Evolutionary conservation across 2,329 filamentous ascomycete species (phyloP).

Genomic region (Biscogniauxia marginata): DNA sequence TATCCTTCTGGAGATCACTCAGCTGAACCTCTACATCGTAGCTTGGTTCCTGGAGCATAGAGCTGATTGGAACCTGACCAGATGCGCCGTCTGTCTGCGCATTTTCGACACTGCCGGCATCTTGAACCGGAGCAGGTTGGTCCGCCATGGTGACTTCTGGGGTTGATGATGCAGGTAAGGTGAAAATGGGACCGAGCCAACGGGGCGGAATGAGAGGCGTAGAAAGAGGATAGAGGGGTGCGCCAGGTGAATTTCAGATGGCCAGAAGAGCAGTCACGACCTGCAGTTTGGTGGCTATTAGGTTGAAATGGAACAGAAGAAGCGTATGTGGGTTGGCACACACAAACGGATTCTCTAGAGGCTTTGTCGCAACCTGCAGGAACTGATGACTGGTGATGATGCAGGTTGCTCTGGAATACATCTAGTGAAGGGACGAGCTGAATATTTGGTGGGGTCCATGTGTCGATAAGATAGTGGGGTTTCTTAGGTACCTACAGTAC

Average conservation of each 20-base stretch:
- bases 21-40: constrained; percentile 93
- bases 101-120: constrained; percentile 24
- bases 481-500: not conserved
- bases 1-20: constrained; percentile 82
- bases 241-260: too few relatives aligned
- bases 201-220: not conserved
- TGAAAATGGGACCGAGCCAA: too few relatives aligned
- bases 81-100: constrained; percentile 39
- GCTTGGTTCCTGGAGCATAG: constrained; percentile 65
- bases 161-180: not conserved
- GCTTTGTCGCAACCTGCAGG: constrained; percentile 5
- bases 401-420: not conserved
- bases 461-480: constrained; percentile 8
- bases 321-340: not conserved
- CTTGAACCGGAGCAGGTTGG: constrained; percentile 13
- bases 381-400: constrained; percentile 2
- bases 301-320: not conserved
- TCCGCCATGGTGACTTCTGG: constrained; percentile 22
- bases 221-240: too few relatives aligned
- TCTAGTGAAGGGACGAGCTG: constrained; percentile 2
- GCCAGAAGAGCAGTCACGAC: too few relatives aligned
- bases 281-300: not conserved
- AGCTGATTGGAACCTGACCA: constrained; percentile 42
- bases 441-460: constrained; percentile 12
- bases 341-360: not conserved